Evolutionary conservation across 495 filamentous ascomycete species (phyloP), one percentile per base, ranked within the genome.

Genomic region (Penicillium canescens): DNA sequence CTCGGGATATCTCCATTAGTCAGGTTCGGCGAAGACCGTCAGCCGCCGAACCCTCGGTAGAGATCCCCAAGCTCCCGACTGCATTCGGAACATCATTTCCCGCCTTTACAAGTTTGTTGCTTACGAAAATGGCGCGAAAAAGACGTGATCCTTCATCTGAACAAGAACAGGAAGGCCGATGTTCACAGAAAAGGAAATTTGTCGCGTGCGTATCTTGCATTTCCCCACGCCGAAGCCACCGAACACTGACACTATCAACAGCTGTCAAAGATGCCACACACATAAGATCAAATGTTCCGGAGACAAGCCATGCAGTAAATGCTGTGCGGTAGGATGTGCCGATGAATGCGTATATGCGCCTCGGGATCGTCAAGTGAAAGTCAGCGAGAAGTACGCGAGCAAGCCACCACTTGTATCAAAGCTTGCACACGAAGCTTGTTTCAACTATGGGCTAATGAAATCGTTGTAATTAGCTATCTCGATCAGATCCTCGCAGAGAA

Each of bases 271-370:
- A 60, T 78, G 74, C 56, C 74, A 78, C 65, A 35, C 67, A 10
- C 74, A 74, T 50, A 78, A 77, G 46, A 76, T 78, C 31, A 78
- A 76, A 58, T 78, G 74, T 41, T 76, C 74, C 2, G 75, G 74
- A 4, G 71, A 70, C 6, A 60, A 67, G 42, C 74, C 73, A 1
- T 78, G 75, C 42, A 58, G 48, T 28, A 76, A 75, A 62, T 78
- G 74, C 33, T 56, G 48, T 7, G 49, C 57, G 18, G 72, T 74
- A 8, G 71, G 70, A 4, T 67, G 65, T 55, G 67, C 68, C 3
- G 68, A 70, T 49, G 65, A 76, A 53, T 78, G 73, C 53, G 53
- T 56, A 4, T 78, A 75, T 50, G 62, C 66, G 3, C 41, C 62
- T 37, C 68, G 73, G 9, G 75, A 77, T 61, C 69, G 74, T 24